Percentiles rank a stretch among this genome's conserved stretches.
These are phyloP conservation scores for Pythium myriotylum DNA, from an alignment of 352 stramenopile species.

Conservation along the genomic window DNA sequence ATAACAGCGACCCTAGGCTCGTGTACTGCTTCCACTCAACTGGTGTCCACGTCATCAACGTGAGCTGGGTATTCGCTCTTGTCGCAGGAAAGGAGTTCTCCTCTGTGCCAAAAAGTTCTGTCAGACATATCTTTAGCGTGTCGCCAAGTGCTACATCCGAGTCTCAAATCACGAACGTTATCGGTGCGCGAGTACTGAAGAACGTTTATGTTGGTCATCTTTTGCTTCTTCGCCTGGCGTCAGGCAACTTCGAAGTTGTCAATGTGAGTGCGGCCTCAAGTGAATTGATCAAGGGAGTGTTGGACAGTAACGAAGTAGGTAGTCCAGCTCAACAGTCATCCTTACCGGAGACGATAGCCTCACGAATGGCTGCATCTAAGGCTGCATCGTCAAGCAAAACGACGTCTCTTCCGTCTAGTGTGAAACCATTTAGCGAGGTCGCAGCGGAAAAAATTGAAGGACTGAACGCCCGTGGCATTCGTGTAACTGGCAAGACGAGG, in stretches of 20 bases:
- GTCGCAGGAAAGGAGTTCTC: constrained; percentile 62
- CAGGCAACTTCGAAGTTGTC: constrained; percentile 74
- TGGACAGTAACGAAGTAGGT: constrained; percentile 35
- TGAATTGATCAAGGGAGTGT: constrained; percentile 65
- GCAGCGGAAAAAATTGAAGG: constrained; percentile 63
- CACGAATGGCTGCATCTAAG: constrained; percentile 45
- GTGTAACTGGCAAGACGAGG: constrained; percentile 65
- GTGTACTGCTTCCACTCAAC: constrained; percentile 81
- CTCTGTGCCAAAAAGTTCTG: constrained; percentile 62
- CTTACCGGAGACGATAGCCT: constrained; percentile 57
- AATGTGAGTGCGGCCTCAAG: constrained; percentile 78
- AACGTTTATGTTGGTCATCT: constrained; percentile 80
- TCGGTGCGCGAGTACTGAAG: constrained; percentile 69
- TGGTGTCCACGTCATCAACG: constrained; percentile 75
- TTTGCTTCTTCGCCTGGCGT: constrained; percentile 70
- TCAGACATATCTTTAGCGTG: constrained; percentile 79
- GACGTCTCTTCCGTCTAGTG: constrained; percentile 25
- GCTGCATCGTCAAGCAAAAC: constrained; percentile 14
- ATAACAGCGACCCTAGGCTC: constrained; percentile 55
- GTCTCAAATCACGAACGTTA: constrained; percentile 44
- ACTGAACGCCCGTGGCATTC: constrained; percentile 55
- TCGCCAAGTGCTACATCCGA: constrained; percentile 34
- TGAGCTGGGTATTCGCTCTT: constrained; percentile 69
- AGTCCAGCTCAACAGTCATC: constrained; percentile 26
- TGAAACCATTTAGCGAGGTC: constrained; percentile 60